Evolutionary conservation across 129 eudicot species (phyloP).

Genomic region (Flaveria ramosissima): DNA sequence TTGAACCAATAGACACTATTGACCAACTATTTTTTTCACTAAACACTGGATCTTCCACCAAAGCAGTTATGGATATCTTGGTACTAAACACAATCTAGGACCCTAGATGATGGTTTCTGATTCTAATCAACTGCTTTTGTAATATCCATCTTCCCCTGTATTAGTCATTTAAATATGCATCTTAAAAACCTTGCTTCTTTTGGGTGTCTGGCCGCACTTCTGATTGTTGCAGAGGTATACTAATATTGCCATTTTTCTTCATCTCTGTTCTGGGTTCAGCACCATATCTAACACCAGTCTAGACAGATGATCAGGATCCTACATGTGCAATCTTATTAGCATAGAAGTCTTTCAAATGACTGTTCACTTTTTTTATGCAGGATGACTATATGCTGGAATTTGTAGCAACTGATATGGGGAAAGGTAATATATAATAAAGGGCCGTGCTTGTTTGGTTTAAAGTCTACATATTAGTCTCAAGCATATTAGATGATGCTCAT

Average conservation of each 20-base stretch:
- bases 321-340: conserved; percentile 12
- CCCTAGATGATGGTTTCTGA: conserved; percentile 14
- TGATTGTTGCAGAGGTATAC: conserved; percentile 21
- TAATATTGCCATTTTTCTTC: not conserved
- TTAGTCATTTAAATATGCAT: conserved; percentile 16
- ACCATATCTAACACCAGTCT: not conserved
- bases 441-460: conserved; percentile 5
- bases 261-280: conserved; percentile 15
- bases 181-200: not conserved
- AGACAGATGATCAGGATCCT: conserved; percentile 8
- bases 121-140: not conserved
- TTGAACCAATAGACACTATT: not conserved
- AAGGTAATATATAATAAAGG: conserved; percentile 46
- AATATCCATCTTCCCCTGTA: conserved; percentile 10
- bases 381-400: conserved; percentile 66
- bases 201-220: not conserved
- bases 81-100: conserved; percentile 16
- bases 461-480: not conserved
- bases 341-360: conserved; percentile 21
- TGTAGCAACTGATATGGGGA: conserved; percentile 74
- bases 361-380: conserved; percentile 42
- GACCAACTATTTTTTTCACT: conserved; percentile 12
- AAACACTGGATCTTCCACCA: not conserved
- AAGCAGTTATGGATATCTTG: conserved; percentile 6
- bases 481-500: not conserved